phyloP scores from a whole-genome alignment of 2,329 filamentous ascomycete genomes.

The Aspergillus uvarum region DNA sequence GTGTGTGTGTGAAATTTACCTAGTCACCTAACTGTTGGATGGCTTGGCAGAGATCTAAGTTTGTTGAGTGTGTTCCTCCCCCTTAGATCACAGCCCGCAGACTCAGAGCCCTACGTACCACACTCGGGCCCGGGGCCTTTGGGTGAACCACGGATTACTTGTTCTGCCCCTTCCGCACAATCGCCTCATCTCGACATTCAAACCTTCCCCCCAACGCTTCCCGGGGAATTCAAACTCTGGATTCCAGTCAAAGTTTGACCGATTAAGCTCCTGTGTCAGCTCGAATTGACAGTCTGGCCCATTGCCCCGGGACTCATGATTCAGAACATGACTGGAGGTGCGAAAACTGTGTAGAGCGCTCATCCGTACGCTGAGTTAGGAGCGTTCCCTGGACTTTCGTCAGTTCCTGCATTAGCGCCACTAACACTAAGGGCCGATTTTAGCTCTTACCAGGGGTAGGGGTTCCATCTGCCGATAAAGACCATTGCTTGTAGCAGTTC shows the following conservation, averaged over 20 bases:
- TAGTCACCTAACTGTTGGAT: neutral
- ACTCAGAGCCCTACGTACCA: neutral
- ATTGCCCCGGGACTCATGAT: conserved; percentile 11
- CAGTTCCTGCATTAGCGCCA: conserved; percentile 42
- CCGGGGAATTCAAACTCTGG: neutral
- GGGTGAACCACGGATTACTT: neutral
- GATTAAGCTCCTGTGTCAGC: conserved; percentile 7
- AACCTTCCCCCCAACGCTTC: neutral
- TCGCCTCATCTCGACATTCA: neutral
- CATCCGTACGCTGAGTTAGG: neutral
- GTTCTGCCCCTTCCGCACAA: conserved; percentile 2
- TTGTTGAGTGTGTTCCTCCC: neutral
- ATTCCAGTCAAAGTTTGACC: neutral
- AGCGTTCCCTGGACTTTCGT: conserved; percentile 17
- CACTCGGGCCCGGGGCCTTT: neutral
- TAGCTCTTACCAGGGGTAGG: conserved; percentile 13
- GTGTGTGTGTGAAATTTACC: too few relatives aligned
- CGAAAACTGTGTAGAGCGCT: neutral
- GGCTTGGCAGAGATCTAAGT: neutral
- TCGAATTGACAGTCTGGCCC: conserved; percentile 5
- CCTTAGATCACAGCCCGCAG: neutral
- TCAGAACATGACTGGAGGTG: conserved; percentile 14
- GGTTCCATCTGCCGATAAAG: neutral
- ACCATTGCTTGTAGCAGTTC: neutral
- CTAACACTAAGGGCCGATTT: conserved; percentile 17